Evolutionary conservation across 169 alveolate species (phyloP).

Genomic region (Cryptosporidium ubiquitum): DNA sequence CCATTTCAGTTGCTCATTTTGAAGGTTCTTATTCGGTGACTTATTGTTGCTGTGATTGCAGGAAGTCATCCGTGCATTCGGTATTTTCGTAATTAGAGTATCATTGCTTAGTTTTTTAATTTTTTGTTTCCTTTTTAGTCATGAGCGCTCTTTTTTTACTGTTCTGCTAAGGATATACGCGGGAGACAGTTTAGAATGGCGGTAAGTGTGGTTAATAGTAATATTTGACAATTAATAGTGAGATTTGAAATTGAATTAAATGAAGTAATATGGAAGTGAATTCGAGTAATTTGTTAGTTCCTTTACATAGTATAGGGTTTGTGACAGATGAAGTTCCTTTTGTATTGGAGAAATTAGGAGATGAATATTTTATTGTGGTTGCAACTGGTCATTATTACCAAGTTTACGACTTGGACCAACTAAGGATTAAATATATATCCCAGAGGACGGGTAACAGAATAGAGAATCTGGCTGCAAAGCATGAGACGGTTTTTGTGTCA

Average conservation of each 20-base stretch:
- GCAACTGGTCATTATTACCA: conserved; percentile 58
- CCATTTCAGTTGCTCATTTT: too few species aligned
- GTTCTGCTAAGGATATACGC: background rate
- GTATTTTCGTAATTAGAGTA: too few species aligned
- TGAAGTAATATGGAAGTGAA: background rate
- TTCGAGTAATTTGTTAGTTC: conserved; percentile 65
- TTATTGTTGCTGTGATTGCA: too few species aligned
- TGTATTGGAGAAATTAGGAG: conserved; percentile 60
- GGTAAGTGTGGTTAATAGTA: conserved; percentile 16
- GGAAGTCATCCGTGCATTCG: too few species aligned
- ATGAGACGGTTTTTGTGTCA: conserved; percentile 55
- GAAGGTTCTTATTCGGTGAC: too few species aligned
- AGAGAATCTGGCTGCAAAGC: conserved; percentile 10
- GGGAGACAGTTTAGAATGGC: background rate
- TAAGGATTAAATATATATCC: conserved; percentile 59
- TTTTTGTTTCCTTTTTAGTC: background rate
- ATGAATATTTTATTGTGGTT: conserved; percentile 50
- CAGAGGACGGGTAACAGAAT: conserved; percentile 1
- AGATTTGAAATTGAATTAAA: background rate
- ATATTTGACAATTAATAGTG: conserved; percentile 6
- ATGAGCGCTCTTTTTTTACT: background rate
- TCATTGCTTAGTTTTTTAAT: background rate
- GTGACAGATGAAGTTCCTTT: conserved; percentile 53
- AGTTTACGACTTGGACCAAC: conserved; percentile 63
- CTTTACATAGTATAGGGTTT: conserved; percentile 57